Evolutionary conservation across 1,284 basidiomycete species (phyloP).

Genomic region (Ganoderma resinaceum): DNA sequence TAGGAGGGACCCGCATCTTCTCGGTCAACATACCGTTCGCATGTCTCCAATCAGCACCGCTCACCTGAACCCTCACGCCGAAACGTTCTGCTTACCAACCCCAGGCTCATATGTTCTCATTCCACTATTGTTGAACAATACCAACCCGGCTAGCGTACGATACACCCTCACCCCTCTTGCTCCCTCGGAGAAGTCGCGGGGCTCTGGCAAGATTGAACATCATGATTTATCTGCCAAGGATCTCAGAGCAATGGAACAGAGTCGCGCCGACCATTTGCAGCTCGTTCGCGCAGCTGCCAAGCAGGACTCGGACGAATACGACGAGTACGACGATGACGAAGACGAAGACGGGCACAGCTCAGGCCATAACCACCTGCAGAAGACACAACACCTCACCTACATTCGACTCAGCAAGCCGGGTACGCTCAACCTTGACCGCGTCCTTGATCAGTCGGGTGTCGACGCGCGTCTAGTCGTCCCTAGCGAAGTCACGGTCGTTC

Average conservation of each 20-base stretch:
- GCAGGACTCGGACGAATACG: constrained; percentile 48
- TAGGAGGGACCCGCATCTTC: constrained; percentile 65
- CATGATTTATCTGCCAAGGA: constrained; percentile 69
- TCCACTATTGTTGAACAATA: constrained; percentile 92
- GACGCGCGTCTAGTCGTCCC: constrained; percentile 71
- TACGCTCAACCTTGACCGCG: constrained; percentile 72
- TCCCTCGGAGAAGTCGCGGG: constrained; percentile 46
- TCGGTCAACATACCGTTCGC: constrained; percentile 88
- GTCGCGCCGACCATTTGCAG: constrained; percentile 58
- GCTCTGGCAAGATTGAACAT: constrained; percentile 53
- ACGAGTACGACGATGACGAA: constrained; percentile 67
- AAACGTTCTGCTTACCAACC: constrained; percentile 75
- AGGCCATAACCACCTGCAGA: constrained; percentile 55
- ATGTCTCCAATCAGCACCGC: constrained; percentile 92
- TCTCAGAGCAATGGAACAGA: constrained; percentile 68
- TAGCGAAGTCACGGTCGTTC: constrained; percentile 77
- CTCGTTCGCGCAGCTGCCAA: constrained; percentile 48
- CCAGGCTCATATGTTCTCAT: constrained; percentile 66
- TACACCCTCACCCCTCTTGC: constrained; percentile 83
- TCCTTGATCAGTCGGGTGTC: constrained; percentile 73
- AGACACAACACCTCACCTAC: constrained; percentile 77
- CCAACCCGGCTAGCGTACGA: constrained; percentile 73
- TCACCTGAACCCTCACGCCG: constrained; percentile 74
- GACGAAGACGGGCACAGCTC: constrained; percentile 50
- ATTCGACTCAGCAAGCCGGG: constrained; percentile 78